Conservation (phyloP, 768 basidiomycete species). For the Termitomyces sp. region DNA sequence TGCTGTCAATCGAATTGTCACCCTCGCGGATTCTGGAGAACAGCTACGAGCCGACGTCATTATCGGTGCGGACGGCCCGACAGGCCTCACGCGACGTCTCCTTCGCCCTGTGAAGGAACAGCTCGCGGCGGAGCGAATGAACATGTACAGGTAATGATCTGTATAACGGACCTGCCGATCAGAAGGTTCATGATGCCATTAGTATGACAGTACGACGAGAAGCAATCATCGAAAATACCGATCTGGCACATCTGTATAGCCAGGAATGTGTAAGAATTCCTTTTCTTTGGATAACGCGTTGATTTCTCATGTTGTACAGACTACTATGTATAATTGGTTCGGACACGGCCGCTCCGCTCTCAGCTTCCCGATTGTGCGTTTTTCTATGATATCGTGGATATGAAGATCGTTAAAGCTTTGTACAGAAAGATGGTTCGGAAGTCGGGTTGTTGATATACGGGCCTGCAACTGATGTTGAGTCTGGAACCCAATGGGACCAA, state of each 20-base stretch:
- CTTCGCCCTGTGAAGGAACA: constrained; percentile 25
- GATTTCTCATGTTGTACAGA: constrained; percentile 12
- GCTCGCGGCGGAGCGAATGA: constrained; percentile 15
- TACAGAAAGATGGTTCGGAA: constrained; percentile 30
- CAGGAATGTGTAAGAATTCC: constrained; percentile 16
- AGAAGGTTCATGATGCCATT: not conserved
- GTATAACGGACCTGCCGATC: not conserved
- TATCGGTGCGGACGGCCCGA: constrained; percentile 49
- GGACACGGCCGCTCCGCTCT: constrained; percentile 26
- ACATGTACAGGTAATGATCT: constrained; percentile 38
- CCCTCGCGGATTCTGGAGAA: constrained; percentile 30
- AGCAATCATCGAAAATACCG: constrained; percentile 32
- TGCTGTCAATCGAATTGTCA: constrained; percentile 22
- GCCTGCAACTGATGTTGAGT: constrained; percentile 17
- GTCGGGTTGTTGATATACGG: constrained; percentile 24
- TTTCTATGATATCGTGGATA: not conserved
- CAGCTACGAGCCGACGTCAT: constrained; percentile 42
- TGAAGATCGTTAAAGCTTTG: constrained; percentile 4
- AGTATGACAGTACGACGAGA: constrained; percentile 34
- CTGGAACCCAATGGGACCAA: constrained; percentile 19
- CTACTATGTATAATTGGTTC: constrained; percentile 26
- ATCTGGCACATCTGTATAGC: constrained; percentile 26
- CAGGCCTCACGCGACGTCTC: constrained; percentile 30
- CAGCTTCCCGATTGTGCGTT: constrained; percentile 25
- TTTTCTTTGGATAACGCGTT: not conserved